A percentile compares a stretch with the other conserved stretches of the same genome.
phyloP scores from a whole-genome alignment of 2,329 filamentous ascomycete species.

The Onygenales sp. region DNA sequence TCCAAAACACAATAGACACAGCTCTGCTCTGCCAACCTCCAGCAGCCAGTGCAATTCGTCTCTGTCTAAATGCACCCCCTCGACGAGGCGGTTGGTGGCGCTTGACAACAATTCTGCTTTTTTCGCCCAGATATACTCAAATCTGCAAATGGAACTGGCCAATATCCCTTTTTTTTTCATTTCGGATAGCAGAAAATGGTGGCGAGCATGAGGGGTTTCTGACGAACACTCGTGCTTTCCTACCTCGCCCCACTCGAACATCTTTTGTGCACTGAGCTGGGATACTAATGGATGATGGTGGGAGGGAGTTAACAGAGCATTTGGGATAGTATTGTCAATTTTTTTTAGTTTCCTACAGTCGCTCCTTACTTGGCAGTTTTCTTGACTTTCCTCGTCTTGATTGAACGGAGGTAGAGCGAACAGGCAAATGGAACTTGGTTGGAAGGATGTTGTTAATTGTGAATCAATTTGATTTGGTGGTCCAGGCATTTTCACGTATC shows the following conservation, averaged over 20 bases:
- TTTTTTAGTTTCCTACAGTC: conserved; percentile 5
- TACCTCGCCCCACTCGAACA: background rate
- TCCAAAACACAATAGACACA: conserved; percentile 1
- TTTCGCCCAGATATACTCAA: background rate
- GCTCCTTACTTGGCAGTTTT: conserved; percentile 4
- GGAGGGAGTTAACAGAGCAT: background rate
- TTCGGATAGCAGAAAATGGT: background rate
- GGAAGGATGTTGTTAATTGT: background rate
- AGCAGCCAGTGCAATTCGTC: conserved; percentile 7
- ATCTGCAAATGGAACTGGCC: background rate
- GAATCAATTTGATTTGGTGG: no score
- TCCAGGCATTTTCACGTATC: no score
- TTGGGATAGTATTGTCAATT: no score
- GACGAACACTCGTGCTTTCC: background rate
- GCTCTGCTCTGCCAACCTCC: conserved; percentile 9
- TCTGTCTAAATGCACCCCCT: conserved; percentile 4
- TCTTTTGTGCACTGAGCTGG: background rate
- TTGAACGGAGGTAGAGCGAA: background rate
- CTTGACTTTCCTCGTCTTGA: conserved; percentile 1
- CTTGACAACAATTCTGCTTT: background rate
- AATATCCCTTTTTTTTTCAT: background rate
- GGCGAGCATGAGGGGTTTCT: background rate
- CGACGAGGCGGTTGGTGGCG: background rate
- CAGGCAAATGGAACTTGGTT: background rate
- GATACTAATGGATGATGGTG: background rate